Conservation (phyloP, 306 rosid genomes). For the Astragalus membranaceus region DNA sequence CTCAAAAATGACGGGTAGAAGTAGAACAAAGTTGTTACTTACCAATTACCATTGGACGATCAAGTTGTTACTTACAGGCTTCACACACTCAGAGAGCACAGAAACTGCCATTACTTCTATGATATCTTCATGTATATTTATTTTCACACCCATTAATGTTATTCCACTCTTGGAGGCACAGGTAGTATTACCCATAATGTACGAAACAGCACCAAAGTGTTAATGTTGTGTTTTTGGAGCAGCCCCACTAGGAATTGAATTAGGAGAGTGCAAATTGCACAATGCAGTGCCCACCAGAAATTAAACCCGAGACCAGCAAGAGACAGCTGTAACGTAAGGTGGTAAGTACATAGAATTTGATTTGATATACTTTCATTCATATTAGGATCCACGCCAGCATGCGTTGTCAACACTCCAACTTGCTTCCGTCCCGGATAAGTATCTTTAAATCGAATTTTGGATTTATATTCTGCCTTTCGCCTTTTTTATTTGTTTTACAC, state of each 20-base stretch:
- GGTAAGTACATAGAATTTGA: constrained; percentile 1
- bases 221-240: background rate
- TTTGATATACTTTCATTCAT: constrained; percentile 4
- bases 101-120: no score
- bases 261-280: background rate
- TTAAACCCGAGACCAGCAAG: background rate
- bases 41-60: no score
- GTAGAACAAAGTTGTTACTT: no score
- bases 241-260: background rate
- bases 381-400: constrained; percentile 42
- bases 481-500: background rate
- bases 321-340: constrained; percentile 24
- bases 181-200: background rate
- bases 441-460: background rate
- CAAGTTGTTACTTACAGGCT: no score
- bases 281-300: background rate
- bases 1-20: no score
- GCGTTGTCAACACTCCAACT: constrained; percentile 21
- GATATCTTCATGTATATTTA: background rate
- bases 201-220: background rate
- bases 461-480: background rate
- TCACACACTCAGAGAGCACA: no score
- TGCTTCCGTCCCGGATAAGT: constrained; percentile 6
- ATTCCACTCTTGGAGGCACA: background rate
- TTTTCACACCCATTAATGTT: background rate